Base-by-base conservation (phyloP, 2,329 filamentous ascomycete species). In the Colletotrichum gigasporum region DNA sequence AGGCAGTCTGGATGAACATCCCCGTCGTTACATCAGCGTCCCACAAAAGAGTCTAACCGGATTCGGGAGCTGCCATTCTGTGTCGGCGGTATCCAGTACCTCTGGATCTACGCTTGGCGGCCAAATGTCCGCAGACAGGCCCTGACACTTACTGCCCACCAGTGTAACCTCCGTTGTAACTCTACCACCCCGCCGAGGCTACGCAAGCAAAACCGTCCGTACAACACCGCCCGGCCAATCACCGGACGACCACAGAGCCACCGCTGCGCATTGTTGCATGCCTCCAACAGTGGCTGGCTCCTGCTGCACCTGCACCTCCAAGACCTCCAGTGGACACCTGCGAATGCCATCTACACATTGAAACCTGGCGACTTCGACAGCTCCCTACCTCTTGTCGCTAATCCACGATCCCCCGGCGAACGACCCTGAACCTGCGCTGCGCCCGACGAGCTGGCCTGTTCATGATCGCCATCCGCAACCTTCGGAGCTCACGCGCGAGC, bases 401-500 rank as follows among this genome's bases (percentile, higher is more conserved):
- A 18, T 28, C 30, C 32, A 42, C 45, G 16, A 34, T 30, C n/a
- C 7, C 11, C 14, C 32, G 39, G 20, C 41, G 28, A 42, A 14
- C 32, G 30, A 55, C 18, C 42, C 34, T 41, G 26, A 42, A 52
- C 22, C 30, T 26, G n/a, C 30, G 41, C 28, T 24, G 26, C 59
- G 44, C 47, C 56, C 48, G 37, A 28, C 57, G 58, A 63, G 24
- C 50, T 50, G 53, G 18, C 44, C 54, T 60, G 54, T 66, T 66
- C 28, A 67, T 67, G 66, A 64, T 54, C 63, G 59, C 42, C 54
- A 64, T 52, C 44, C 37, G 50, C 30, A 47, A 18, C 35, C 41
- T 35, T 48, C 63, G 59, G 63, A 66, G 66, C 63, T 66, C 63
- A 55, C 34, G 53, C 58, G 55, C 57, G 66, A 67, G 63, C 65